Conservation (phyloP, 495 filamentous ascomycete species). For the Aspergillus asperescens region DNA sequence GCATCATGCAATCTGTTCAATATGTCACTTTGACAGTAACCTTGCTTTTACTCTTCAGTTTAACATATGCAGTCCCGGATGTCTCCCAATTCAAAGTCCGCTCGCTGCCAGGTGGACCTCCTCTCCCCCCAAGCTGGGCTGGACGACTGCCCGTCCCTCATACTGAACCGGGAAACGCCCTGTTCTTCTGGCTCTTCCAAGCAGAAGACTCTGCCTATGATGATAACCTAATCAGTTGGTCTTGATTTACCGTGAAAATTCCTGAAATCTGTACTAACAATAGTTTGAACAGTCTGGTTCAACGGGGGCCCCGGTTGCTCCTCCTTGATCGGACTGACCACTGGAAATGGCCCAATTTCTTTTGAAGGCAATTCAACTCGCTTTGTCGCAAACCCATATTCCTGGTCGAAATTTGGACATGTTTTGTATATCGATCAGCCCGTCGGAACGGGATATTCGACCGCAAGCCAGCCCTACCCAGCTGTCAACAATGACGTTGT, state of each 20-base stretch:
- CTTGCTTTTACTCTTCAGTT: slow-evolving; percentile 1
- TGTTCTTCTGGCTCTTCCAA: slow-evolving; percentile 43
- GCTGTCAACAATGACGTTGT: slow-evolving; percentile 25
- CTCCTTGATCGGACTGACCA: slow-evolving; percentile 52
- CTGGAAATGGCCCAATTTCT: slow-evolving; percentile 53
- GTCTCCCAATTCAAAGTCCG: slow-evolving; percentile 27
- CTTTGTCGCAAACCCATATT: slow-evolving; percentile 43
- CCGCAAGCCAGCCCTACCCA: slow-evolving; percentile 28
- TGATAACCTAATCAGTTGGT: slow-evolving; percentile 36
- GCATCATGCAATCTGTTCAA: slow-evolving; percentile 19
- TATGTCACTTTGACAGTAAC: slow-evolving; percentile 18
- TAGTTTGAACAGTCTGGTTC: slow-evolving; percentile 50
- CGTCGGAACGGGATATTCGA: slow-evolving; percentile 36
- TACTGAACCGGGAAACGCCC: slow-evolving; percentile 25
- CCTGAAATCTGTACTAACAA: slow-evolving; percentile 14
- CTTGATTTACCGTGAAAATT: neutral
- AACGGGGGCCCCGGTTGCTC: slow-evolving; percentile 53
- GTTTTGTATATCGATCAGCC: slow-evolving; percentile 43
- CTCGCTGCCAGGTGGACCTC: slow-evolving; percentile 25
- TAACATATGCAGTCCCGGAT: neutral
- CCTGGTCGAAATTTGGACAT: slow-evolving; percentile 38
- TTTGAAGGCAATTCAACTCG: slow-evolving; percentile 44
- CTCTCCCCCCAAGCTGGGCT: slow-evolving; percentile 38
- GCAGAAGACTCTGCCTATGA: slow-evolving; percentile 28
- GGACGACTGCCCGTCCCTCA: slow-evolving; percentile 35